Evolutionary conservation across 2,329 filamentous ascomycete species (phyloP).

Genomic region (Didymella arachidicola): DNA sequence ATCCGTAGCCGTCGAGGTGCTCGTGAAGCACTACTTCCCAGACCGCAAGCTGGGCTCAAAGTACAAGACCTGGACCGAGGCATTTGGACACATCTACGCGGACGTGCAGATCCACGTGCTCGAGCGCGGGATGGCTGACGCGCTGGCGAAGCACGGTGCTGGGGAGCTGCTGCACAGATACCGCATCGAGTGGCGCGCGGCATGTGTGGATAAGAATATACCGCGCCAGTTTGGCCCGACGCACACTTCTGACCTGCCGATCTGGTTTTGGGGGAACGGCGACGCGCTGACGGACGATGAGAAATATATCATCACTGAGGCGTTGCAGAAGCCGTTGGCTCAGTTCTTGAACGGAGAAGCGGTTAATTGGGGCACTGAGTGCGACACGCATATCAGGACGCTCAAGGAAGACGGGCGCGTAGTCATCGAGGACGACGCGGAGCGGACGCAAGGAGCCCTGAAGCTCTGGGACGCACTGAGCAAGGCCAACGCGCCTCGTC

Average conservation of each 20-base stretch:
- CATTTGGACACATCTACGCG: conserved; percentile 64
- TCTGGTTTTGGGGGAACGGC: conserved; percentile 66
- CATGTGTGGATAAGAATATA: conserved; percentile 54
- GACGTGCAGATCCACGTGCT: conserved; percentile 64
- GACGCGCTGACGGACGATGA: conserved; percentile 53
- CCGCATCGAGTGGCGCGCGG: conserved; percentile 62
- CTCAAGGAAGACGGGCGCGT: conserved; percentile 57
- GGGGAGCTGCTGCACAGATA: conserved; percentile 60
- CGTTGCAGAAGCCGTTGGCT: conserved; percentile 51
- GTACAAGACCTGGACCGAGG: conserved; percentile 58
- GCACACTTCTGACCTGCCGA: conserved; percentile 61
- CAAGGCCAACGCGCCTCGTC: conserved; percentile 23
- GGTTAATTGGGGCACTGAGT: conserved; percentile 51
- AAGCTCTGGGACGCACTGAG: conserved; percentile 57
- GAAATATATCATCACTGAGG: conserved; percentile 51
- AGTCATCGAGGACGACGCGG: conserved; percentile 56
- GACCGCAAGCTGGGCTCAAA: conserved; percentile 48
- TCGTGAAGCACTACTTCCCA: conserved; percentile 58
- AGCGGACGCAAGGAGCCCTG: conserved; percentile 57
- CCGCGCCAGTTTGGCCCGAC: conserved; percentile 62
- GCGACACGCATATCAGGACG: conserved; percentile 53
- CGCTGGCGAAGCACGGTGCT: conserved; percentile 54
- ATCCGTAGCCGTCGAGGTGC: conserved; percentile 50
- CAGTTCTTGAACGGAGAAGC: conserved; percentile 53
- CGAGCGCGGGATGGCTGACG: conserved; percentile 60